Evolutionary conservation across 2,329 filamentous ascomycete species (phyloP).

Genomic region (Dendryphion nanum): DNA sequence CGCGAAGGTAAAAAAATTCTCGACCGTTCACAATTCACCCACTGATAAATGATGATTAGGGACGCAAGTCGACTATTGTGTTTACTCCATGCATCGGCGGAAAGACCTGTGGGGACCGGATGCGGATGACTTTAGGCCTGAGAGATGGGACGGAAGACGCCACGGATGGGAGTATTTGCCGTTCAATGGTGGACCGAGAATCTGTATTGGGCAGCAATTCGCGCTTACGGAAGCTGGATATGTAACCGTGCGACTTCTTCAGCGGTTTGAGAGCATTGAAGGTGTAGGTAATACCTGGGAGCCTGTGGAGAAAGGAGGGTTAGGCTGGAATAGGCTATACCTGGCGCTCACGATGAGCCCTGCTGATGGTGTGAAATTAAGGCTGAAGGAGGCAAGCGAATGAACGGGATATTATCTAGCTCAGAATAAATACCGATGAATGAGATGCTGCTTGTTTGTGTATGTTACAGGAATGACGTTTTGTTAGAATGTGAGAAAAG

Average conservation of each 20-base stretch:
- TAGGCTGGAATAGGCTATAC: constrained; percentile 20
- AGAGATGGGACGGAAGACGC: constrained; percentile 34
- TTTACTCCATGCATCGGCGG: constrained; percentile 34
- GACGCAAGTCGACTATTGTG: constrained; percentile 22
- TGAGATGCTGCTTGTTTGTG: too few species aligned
- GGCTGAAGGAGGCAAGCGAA: constrained; percentile 32
- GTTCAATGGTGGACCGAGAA: constrained; percentile 32
- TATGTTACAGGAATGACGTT: too few species aligned
- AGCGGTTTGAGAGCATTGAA: constrained; percentile 28
- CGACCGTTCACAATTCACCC: too few species aligned
- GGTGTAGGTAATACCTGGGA: constrained; percentile 27
- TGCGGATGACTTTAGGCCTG: constrained; percentile 35
- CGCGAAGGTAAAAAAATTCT: too few species aligned
- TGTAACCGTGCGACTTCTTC: constrained; percentile 23
- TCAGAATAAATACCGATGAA: too few species aligned
- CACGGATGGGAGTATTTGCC: constrained; percentile 33
- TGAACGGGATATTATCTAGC: too few species aligned
- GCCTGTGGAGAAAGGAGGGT: constrained; percentile 19
- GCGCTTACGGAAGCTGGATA: constrained; percentile 31
- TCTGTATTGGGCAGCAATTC: constrained; percentile 35
- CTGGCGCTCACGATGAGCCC: constrained; percentile 26
- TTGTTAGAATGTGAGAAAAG: too few species aligned
- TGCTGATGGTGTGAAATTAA: constrained; percentile 31
- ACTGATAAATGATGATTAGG: too few species aligned
- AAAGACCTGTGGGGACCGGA: constrained; percentile 39